Evolutionary conservation across 768 basidiomycete genomes (phyloP), one percentile per base, ranked within the genome.

Genomic region (Lactarius quietus): DNA sequence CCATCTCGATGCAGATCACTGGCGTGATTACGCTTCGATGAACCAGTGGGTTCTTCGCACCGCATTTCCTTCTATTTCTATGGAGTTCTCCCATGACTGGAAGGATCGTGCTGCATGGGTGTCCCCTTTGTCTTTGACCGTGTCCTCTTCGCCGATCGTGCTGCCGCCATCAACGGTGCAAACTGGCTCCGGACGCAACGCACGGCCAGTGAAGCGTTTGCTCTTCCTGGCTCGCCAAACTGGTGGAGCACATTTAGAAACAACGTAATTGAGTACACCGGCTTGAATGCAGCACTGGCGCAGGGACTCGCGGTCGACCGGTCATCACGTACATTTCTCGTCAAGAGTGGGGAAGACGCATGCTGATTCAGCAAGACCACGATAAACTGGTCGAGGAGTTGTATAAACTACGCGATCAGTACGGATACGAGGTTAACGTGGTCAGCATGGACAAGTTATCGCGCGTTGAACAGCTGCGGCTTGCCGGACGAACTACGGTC

Each of bases 301-400:
- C 70, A 41, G 74, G 71, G 29, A 72, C 70, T 20, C 67, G 71
- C 26, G 76, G 76, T 38, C 85, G 71, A 57, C 90, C 89, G 0
- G 95, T 98, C 29, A 93, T 98, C 76, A 96, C 95, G 14, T 98
- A 98, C 71, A 83, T 97, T 65, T 92, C 89, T 10, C 83, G 95
- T 6, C 95, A 98, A 73, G 85, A 81, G 3, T 98, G 94, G 95
- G 89, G 86, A 18, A 78, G 94, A 52, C 82, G 95, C 26, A 95
- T 89, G 87, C 75, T 98, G 62, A 83, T 84, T 36, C 82, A 80
- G 35, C 83, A 84, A 62, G 83, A 94, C 72, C 93, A 98, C 74
- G 88, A 93, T 4, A 82, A 77, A 59, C 83, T 98, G 10, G 93
- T 97, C 1, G 70, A 78, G 63, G 92, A 89, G 73, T 76, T 98